Evolutionary conservation across 192 early-diverging fungal species (phyloP), one percentile per base, ranked within the genome.

Genomic region (Dispira simplex): DNA sequence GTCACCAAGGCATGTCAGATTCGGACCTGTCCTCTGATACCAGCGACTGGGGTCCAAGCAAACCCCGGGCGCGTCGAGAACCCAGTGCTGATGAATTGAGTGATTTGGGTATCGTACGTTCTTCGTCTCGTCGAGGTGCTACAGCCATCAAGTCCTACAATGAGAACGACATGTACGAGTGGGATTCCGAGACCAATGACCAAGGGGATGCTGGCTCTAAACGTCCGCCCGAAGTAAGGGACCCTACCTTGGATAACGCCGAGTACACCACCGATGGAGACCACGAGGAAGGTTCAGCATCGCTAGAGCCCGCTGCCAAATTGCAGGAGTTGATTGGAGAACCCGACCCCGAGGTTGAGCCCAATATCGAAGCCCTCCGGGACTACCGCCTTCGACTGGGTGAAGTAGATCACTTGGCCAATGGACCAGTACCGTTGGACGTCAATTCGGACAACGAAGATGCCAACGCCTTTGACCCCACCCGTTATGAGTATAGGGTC

Each of bases 401-500:
- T 6, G 32, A 4, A 39, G 32, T 39, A 39, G 32, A 39, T 39
- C 32, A 39, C 32, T 6, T 4, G 32, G 32, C 32, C 1, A 39
- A 39, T 39, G 32, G 32, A 1, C 32, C 32, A 39, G 32, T 8
- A 55, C 47, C 44, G 68, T 77, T 64, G 8, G 20, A 66, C 44
- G 23, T 62, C 25, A 16, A 23, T 39, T 39, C 32, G 32, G 21
- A 45, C 54, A 64, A 11, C 20, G 5, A 64, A 14, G 63, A 45
- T 65, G 48, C 21, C 51, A 14, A 51, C 57, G 20, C 46, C 28
- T 10, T 32, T 51, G 20, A 27, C 46, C 16, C 60, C 44, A 69
- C 54, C 67, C 85, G 86, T 60, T 73, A 84, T 63, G 86, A 92
- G 75, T 96, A 85, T 63, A 73, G 83, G n/a, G 83, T 99, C 66